A percentile compares a stretch with the other conserved stretches of the same genome.
Conservation (phyloP, 2,329 filamentous ascomycete genomes). For the Metarhizium sp. region DNA sequence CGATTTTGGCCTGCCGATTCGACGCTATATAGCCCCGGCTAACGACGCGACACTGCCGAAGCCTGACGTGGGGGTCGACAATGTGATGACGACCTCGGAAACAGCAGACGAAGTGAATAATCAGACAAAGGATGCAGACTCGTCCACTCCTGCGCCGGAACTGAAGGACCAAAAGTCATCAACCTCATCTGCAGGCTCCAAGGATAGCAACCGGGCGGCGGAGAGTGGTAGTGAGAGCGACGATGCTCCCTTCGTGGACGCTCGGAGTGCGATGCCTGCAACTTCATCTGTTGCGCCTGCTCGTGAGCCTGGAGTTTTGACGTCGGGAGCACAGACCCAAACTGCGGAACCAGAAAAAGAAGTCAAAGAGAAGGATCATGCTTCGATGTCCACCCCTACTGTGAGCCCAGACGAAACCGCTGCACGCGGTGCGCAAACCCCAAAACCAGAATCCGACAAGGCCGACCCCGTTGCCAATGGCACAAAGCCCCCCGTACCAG, state of each 20-base stretch:
- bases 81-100: not conserved
- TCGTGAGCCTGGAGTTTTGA: not conserved
- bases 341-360: not conserved
- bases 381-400: not conserved
- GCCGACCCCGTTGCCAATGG: constrained; percentile 1
- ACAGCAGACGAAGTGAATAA: not conserved
- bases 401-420: not conserved
- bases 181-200: not conserved
- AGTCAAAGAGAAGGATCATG: not conserved
- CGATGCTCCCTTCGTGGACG: constrained; percentile 26
- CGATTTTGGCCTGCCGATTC: constrained; percentile 62
- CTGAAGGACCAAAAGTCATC: not conserved
- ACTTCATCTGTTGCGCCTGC: constrained; percentile 1
- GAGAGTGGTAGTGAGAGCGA: constrained; percentile 24
- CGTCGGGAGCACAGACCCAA: not conserved
- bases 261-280: constrained; percentile 19
- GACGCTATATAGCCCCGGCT: constrained; percentile 32
- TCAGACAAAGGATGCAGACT: not conserved
- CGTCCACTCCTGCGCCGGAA: not conserved
- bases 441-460: not conserved
- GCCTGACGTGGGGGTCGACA: not conserved
- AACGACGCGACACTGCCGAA: constrained; percentile 11
- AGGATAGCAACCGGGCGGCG: not conserved
- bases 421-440: not conserved
- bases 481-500: not conserved